Percentiles rank a stretch among this genome's conserved stretches.
These are phyloP conservation scores for Rhinocladiella mackenziei DNA, from an alignment of 2,329 filamentous ascomycete species.

Conservation along the genomic window DNA sequence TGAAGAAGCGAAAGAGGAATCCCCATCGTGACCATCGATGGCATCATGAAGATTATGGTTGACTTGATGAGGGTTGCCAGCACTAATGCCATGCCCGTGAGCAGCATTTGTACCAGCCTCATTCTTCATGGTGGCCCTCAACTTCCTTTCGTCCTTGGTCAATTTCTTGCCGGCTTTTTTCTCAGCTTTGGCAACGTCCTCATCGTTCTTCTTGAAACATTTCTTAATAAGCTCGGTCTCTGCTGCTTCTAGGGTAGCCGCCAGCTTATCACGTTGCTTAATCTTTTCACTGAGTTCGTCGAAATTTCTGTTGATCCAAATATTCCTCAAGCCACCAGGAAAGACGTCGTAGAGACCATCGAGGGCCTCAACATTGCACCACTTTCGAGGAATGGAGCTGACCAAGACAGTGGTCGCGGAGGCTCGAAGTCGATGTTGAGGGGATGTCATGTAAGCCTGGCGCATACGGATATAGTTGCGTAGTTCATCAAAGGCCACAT, in stretches of 20 bases:
- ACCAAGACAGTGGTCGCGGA: slow-evolving; percentile 95
- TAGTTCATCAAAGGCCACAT: slow-evolving; percentile 80
- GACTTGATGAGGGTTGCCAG: slow-evolving; percentile 55
- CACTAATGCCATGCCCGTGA: slow-evolving; percentile 50
- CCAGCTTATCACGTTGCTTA: slow-evolving; percentile 66
- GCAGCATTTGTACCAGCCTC: slow-evolving; percentile 44
- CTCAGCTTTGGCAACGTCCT: slow-evolving; percentile 60
- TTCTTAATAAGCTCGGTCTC: slow-evolving; percentile 78
- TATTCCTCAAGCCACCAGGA: slow-evolving; percentile 87
- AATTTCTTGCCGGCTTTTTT: slow-evolving; percentile 56
- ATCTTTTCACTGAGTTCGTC: slow-evolving; percentile 82
- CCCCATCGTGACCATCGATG: slow-evolving; percentile 33
- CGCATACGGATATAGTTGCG: slow-evolving; percentile 86
- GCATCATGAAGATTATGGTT: slow-evolving; percentile 49
- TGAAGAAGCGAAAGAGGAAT: slow-evolving; percentile 27
- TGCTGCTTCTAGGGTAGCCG: slow-evolving; percentile 68
- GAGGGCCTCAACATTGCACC: slow-evolving; percentile 79
- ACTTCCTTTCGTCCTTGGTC: slow-evolving; percentile 36
- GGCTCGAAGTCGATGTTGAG: slow-evolving; percentile 86
- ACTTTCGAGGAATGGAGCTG: slow-evolving; percentile 82
- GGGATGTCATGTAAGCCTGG: slow-evolving; percentile 90
- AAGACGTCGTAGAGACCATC: slow-evolving; percentile 89
- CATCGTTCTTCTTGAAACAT: slow-evolving; percentile 75
- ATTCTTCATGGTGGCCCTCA: slow-evolving; percentile 50
- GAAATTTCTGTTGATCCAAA: slow-evolving; percentile 93